Evolutionary conservation across 176 grass and related monocot genomes (phyloP).

Genomic region (Paspalum vaginatum): DNA sequence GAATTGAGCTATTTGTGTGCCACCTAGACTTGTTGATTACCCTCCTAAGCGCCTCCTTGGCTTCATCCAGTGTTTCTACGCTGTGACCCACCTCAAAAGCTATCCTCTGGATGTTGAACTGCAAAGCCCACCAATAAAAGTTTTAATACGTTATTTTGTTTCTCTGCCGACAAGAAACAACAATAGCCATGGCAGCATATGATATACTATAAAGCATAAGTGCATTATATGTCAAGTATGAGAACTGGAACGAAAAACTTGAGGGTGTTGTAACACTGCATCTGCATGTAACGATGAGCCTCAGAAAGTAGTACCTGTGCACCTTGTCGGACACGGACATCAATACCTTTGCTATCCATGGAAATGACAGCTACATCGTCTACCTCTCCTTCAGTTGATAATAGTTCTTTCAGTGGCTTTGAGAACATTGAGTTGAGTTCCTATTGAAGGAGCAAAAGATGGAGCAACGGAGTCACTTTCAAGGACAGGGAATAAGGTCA

Average conservation of each 20-base stretch:
- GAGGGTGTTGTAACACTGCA: background rate
- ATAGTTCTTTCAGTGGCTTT: constrained; percentile 72
- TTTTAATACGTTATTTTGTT: background rate
- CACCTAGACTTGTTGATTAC: constrained; percentile 61
- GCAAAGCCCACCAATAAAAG: background rate
- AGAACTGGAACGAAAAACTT: background rate
- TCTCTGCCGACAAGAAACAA: background rate
- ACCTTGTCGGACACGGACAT: constrained; percentile 84
- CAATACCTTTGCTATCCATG: constrained; percentile 81
- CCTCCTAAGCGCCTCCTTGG: constrained; percentile 63
- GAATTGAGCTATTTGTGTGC: constrained; percentile 17
- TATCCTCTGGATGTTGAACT: constrained; percentile 85
- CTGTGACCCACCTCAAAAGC: constrained; percentile 60
- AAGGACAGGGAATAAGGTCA: background rate
- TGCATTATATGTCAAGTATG: background rate
- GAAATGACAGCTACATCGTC: constrained; percentile 94
- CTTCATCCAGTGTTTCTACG: constrained; percentile 74
- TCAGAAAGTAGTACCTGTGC: constrained; percentile 64
- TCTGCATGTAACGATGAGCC: background rate
- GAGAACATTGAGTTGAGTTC: constrained; percentile 83
- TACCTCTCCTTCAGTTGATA: constrained; percentile 72
- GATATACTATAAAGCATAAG: background rate
- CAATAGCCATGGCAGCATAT: background rate
- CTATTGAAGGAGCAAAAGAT: constrained; percentile 36
- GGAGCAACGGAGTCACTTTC: constrained; percentile 2